A percentile compares a stretch with the other conserved stretches of the same genome.
Evolutionary conservation across 2,329 filamentous ascomycete species (phyloP).

Genomic region (Epichloe hybrida): DNA sequence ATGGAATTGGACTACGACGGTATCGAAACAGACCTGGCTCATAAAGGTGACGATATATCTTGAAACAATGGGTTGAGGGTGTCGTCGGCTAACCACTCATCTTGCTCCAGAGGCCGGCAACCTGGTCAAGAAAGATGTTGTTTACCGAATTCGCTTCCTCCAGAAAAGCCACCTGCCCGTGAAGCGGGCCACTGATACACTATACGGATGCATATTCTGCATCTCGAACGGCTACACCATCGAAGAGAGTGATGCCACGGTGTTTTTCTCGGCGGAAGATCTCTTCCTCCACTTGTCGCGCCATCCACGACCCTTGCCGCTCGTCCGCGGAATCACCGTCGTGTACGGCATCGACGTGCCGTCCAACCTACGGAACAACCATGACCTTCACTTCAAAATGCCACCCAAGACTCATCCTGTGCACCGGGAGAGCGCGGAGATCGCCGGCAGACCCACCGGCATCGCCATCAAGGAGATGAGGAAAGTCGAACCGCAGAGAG

Average conservation of each 20-base stretch:
- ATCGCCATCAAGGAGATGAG: conserved; percentile 34
- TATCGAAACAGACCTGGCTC: conserved; percentile 37
- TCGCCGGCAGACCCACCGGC: conserved; percentile 30
- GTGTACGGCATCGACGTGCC: conserved; percentile 31
- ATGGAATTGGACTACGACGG: conserved; percentile 39
- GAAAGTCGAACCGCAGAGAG: conserved; percentile 31
- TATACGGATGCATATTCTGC: conserved; percentile 44
- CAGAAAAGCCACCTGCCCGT: conserved; percentile 41
- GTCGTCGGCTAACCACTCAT: not conserved
- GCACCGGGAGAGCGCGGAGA: conserved; percentile 24
- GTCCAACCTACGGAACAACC: conserved; percentile 30
- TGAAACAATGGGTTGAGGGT: too few relatives aligned
- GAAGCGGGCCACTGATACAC: conserved; percentile 35
- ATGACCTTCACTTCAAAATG: conserved; percentile 35
- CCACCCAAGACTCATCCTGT: conserved; percentile 28
- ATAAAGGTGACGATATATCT: conserved; percentile 23
- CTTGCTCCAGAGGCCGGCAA: conserved; percentile 22
- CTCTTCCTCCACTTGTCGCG: conserved; percentile 40
- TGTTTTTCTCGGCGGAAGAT: conserved; percentile 39
- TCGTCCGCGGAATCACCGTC: conserved; percentile 33
- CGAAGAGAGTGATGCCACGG: conserved; percentile 41
- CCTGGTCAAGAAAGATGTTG: conserved; percentile 29
- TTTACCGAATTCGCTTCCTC: conserved; percentile 39
- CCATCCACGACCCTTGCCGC: conserved; percentile 38
- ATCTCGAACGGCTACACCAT: conserved; percentile 32